These are phyloP conservation scores for Ceratocystis variospora DNA, from an alignment of 2,329 filamentous ascomycete genomes.

Conservation along the genomic window DNA sequence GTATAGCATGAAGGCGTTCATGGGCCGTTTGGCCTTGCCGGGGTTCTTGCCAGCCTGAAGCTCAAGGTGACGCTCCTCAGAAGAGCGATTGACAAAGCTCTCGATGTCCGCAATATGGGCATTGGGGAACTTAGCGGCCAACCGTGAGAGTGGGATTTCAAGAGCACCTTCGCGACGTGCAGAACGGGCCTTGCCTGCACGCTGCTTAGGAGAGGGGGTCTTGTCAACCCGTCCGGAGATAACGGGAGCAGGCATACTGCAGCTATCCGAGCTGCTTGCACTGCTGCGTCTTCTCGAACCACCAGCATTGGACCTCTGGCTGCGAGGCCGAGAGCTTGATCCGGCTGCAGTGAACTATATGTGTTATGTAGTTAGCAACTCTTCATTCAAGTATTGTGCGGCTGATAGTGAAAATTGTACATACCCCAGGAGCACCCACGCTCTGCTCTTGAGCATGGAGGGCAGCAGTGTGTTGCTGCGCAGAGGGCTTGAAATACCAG, in stretches of 20 bases:
- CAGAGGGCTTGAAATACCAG: no score
- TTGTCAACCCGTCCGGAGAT: constrained; percentile 16
- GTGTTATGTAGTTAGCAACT: not conserved
- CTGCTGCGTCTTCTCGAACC: not conserved
- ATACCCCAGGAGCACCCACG: not conserved
- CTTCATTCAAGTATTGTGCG: not conserved
- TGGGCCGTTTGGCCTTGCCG: constrained; percentile 75
- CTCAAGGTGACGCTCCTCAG: constrained; percentile 52
- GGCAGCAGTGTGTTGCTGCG: not conserved
- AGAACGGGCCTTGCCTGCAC: constrained; percentile 24
- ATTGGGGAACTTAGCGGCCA: constrained; percentile 49
- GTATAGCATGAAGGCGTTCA: constrained; percentile 98
- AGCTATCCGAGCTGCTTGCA: not conserved
- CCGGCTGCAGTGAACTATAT: not conserved
- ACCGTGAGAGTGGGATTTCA: constrained; percentile 52
- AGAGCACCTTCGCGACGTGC: constrained; percentile 33
- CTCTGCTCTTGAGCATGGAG: not conserved
- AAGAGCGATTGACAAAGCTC: constrained; percentile 59
- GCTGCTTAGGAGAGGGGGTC: constrained; percentile 21
- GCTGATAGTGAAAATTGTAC: not conserved
- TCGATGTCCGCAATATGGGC: constrained; percentile 65
- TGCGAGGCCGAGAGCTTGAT: constrained; percentile 10
- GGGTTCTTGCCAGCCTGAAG: constrained; percentile 51
- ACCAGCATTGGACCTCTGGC: not conserved
- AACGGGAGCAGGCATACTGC: not conserved